phyloP scores from a whole-genome alignment of 768 basidiomycete genomes.

The Boletus rex-veris region DNA sequence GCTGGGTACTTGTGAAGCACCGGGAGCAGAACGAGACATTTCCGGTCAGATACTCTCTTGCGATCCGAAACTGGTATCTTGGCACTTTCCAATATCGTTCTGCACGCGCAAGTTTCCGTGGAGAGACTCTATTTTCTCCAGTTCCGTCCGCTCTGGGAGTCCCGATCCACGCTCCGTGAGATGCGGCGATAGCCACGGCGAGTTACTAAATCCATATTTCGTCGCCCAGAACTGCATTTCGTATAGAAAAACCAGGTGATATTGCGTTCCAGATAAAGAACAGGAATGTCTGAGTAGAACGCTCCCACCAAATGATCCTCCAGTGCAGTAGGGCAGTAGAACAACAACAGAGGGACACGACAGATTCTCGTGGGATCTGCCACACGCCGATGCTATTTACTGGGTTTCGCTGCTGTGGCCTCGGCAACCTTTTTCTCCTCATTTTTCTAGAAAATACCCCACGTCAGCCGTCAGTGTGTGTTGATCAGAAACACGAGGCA shows the following conservation, averaged over 20 bases:
- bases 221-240: background rate
- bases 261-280: slow-evolving; percentile 13
- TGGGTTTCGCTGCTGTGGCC: slow-evolving; percentile 15
- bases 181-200: slow-evolving; percentile 22
- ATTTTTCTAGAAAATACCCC: slow-evolving; percentile 42
- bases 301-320: slow-evolving; percentile 17
- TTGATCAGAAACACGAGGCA: slow-evolving; percentile 5
- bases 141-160: background rate
- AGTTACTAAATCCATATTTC: slow-evolving; percentile 13
- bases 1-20: slow-evolving; percentile 7
- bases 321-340: background rate
- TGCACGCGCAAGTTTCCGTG: slow-evolving; percentile 3
- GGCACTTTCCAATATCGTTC: slow-evolving; percentile 8
- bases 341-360: slow-evolving; percentile 1
- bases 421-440: slow-evolving; percentile 45
- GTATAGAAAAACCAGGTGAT: slow-evolving; percentile 10
- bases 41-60: slow-evolving; percentile 11
- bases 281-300: slow-evolving; percentile 8
- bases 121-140: slow-evolving; percentile 2
- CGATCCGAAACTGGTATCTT: slow-evolving; percentile 13
- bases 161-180: slow-evolving; percentile 22
- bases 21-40: slow-evolving; percentile 7
- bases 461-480: slow-evolving; percentile 6
- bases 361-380: slow-evolving; percentile 18
- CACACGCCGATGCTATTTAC: slow-evolving; percentile 37